Evolutionary conservation across 1,284 basidiomycete species (phyloP).

Genomic region (Meira nashicola): DNA sequence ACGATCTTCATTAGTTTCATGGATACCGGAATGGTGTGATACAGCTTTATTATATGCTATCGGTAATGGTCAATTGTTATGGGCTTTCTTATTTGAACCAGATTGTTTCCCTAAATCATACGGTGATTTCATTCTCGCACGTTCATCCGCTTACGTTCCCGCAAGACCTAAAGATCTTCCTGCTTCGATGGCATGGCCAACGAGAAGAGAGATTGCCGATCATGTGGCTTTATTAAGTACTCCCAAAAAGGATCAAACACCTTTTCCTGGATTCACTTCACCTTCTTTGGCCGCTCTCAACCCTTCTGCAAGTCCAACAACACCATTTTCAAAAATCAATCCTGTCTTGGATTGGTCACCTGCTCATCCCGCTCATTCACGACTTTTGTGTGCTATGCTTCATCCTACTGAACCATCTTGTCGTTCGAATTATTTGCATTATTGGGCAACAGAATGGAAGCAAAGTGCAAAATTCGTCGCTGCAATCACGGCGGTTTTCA

Average conservation of each 20-base stretch:
- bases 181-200: slow-evolving; percentile 33
- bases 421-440: slow-evolving; percentile 24
- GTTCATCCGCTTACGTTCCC: slow-evolving; percentile 38
- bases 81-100: slow-evolving; percentile 40
- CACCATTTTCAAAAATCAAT: slow-evolving; percentile 31
- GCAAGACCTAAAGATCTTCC: slow-evolving; percentile 35
- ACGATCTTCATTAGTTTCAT: slow-evolving; percentile 18
- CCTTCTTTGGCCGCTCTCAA: slow-evolving; percentile 35
- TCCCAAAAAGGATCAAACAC: slow-evolving; percentile 20
- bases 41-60: slow-evolving; percentile 38
- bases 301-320: slow-evolving; percentile 31
- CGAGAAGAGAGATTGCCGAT: slow-evolving; percentile 28
- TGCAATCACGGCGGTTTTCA: slow-evolving; percentile 20
- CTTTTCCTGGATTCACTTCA: slow-evolving; percentile 40
- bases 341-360: slow-evolving; percentile 42
- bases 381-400: slow-evolving; percentile 36
- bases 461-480: slow-evolving; percentile 32
- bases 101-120: slow-evolving; percentile 25
- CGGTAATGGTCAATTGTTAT: slow-evolving; percentile 40
- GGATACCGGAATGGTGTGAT: slow-evolving; percentile 40
- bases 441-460: slow-evolving; percentile 35
- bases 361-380: slow-evolving; percentile 37
- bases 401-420: slow-evolving; percentile 42
- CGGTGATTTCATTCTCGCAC: slow-evolving; percentile 25
- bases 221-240: slow-evolving; percentile 34